Percentiles rank a stretch among this genome's conserved stretches.
Conservation (phyloP, 202 grass and related monocot genomes). For the Elaeis oleifera region DNA sequence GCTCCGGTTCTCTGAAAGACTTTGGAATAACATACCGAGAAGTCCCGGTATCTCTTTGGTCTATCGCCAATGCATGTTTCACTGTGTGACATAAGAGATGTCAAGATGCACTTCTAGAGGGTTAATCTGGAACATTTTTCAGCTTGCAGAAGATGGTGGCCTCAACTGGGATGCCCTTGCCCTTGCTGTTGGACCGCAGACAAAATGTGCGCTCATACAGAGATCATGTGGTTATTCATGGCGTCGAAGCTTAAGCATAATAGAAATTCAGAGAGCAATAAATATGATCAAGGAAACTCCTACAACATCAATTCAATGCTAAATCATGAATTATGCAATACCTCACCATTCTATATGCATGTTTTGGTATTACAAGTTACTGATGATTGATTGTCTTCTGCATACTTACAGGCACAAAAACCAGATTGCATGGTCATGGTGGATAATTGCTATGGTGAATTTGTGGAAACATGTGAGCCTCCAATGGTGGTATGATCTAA, state of each 20-base stretch:
- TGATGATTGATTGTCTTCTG: not conserved
- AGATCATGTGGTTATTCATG: slow-evolving; percentile 87
- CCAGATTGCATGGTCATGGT: slow-evolving; percentile 87
- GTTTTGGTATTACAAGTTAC: not conserved
- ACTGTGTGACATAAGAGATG: not conserved
- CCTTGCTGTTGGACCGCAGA: slow-evolving; percentile 44
- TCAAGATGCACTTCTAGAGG: slow-evolving; percentile 12
- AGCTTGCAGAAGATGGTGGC: slow-evolving; percentile 76
- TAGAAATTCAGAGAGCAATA: slow-evolving; percentile 58
- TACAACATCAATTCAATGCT: not conserved
- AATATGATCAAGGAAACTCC: slow-evolving; percentile 52
- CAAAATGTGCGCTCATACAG: slow-evolving; percentile 77
- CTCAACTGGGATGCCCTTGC: slow-evolving; percentile 65
- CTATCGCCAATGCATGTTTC: not conserved
- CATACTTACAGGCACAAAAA: slow-evolving; percentile 51
- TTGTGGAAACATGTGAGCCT: slow-evolving; percentile 76
- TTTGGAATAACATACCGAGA: slow-evolving; percentile 74
- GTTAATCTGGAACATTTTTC: slow-evolving; percentile 19
- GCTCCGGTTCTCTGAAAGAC: slow-evolving; percentile 67
- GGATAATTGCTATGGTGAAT: slow-evolving; percentile 98
- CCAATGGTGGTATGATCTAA: slow-evolving; percentile 53
- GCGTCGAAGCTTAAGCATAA: slow-evolving; percentile 59
- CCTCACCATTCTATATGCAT: not conserved
- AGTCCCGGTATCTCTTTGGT: slow-evolving; percentile 38
- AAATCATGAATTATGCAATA: not conserved